Evolutionary conservation across 129 eudicot species (phyloP), one percentile per base, ranked within the genome.

Genomic region (Glebionis coronaria): DNA sequence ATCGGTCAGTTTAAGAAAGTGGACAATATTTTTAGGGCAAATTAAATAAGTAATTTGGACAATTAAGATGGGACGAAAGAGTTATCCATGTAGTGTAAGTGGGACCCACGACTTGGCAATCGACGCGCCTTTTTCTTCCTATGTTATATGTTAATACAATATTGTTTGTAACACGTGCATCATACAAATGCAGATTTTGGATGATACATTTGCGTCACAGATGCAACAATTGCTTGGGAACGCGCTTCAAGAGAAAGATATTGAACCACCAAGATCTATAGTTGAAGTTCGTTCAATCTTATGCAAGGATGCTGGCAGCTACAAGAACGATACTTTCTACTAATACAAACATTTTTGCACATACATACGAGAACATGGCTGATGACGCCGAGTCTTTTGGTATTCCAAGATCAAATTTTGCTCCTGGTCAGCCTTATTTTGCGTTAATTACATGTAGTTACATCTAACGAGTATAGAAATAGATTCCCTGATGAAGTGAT

Each of bases 151-250:
- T 45, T 12, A 45, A 15, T 70, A 44, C 11, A 14, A 44, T 8
- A 16, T 62, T 9, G 10, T 51, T 12, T 12, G 8, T 49, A 29
- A 61, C 52, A 35, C 40, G 29, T 27, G 40, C 31, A 23, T 47
- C 15, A 13, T 58, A 4, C 70, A 63, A 28, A 6, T 68, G 76
- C 79, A 88, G 96, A 77, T 84, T 63, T 75, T 88, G 76, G 95
- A 88, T 65, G 91, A 82, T 70, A 84, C 90, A 4, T 88, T 88
- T 67, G 95, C 86, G 12, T 88, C 95, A 53, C 88, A 88, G 72
- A 72, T 88, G 84, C 95, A 88, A 72, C 86, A 84, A 79, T 80
- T 84, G 23, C 76, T 84, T 4, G 95, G 95, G n/a, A 82, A 88
- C 74, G 54, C 86, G 2, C 85, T 88, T 27, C 84, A 82, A 73